Evolutionary conservation across 257 asterid genomes (phyloP).

Genomic region (Plantago ovata): DNA sequence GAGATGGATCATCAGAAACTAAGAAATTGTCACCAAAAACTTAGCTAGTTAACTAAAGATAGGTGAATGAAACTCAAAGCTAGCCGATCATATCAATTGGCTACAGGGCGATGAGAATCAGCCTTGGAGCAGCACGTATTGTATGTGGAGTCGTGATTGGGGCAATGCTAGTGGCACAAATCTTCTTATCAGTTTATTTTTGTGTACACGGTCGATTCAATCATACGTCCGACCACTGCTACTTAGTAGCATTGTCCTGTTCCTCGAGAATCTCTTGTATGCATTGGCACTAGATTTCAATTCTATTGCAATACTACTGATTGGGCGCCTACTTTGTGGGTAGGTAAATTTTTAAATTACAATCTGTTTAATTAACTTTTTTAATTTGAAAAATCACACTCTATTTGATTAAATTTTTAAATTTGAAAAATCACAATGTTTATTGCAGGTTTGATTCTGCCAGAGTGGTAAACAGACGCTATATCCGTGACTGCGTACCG

Average conservation of each 20-base stretch:
- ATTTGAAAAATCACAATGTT: no score
- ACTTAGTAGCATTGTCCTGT: slow-evolving; percentile 83
- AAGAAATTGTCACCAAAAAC: no score
- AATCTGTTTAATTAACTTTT: no score
- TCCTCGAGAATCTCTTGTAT: slow-evolving; percentile 67
- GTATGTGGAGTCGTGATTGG: slow-evolving; percentile 97
- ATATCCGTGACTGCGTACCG: slow-evolving; percentile 96
- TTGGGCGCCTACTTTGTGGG: slow-evolving; percentile 94
- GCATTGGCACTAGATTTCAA: slow-evolving; percentile 84
- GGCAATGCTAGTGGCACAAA: slow-evolving; percentile 95
- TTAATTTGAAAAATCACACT: no score
- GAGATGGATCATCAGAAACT: no score
- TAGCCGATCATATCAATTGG: not conserved
- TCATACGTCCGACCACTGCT: slow-evolving; percentile 85
- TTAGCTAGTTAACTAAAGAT: no score
- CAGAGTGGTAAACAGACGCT: slow-evolving; percentile 92
- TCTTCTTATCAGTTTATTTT: slow-evolving; percentile 95
- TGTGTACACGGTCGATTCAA: slow-evolving; percentile 97
- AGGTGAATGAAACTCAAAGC: no score
- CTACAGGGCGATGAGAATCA: slow-evolving; percentile 7
- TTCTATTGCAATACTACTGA: slow-evolving; percentile 68
- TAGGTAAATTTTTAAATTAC: no score
- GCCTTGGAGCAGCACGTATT: slow-evolving; percentile 90
- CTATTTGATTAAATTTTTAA: no score
- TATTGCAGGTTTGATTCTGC: slow-evolving; percentile 93